A percentile compares a stretch with the other conserved stretches of the same genome.
Conservation (phyloP, 1,284 basidiomycete genomes). For the Gomphus sp. region DNA sequence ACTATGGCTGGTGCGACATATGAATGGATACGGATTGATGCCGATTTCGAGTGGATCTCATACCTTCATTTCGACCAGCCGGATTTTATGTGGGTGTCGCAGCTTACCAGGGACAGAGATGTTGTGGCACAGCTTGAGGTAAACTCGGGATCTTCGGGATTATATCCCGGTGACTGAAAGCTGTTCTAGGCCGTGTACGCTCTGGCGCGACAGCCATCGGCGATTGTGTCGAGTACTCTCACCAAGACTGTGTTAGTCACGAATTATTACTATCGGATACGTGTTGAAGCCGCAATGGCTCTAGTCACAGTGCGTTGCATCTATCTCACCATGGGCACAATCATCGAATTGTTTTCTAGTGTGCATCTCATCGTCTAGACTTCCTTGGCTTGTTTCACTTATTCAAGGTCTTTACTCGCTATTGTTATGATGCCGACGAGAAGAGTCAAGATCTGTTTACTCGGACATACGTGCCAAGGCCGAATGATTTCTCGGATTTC, state of each 20-base stretch:
- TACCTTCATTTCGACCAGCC: slow-evolving; percentile 89
- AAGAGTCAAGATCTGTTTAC: slow-evolving; percentile 71
- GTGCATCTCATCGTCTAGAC: slow-evolving; percentile 71
- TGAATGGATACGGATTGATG: slow-evolving; percentile 99
- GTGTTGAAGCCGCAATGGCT: slow-evolving; percentile 88
- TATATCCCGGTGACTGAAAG: slow-evolving; percentile 9
- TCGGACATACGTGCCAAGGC: slow-evolving; percentile 81
- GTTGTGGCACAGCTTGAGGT: slow-evolving; percentile 98
- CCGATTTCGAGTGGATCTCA: slow-evolving; percentile 98
- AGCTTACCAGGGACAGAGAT: slow-evolving; percentile 92
- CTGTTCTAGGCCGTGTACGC: slow-evolving; percentile 70
- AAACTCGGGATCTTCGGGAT: slow-evolving; percentile 9
- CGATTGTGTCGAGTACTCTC: slow-evolving; percentile 87
- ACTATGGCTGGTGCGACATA: slow-evolving; percentile 92
- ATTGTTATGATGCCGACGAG: slow-evolving; percentile 83
- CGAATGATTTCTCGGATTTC: slow-evolving; percentile 90
- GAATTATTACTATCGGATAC: slow-evolving; percentile 96
- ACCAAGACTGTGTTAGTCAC: slow-evolving; percentile 91
- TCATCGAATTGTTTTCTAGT: slow-evolving; percentile 34
- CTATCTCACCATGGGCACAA: background rate
- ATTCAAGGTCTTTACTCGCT: slow-evolving; percentile 91
- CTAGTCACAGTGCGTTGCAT: slow-evolving; percentile 64
- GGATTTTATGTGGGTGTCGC: slow-evolving; percentile 98
- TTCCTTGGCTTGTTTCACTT: slow-evolving; percentile 93
- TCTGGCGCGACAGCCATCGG: slow-evolving; percentile 72